Conservation (phyloP, 495 filamentous ascomycete genomes). For the Talaromyces wortmannii region DNA sequence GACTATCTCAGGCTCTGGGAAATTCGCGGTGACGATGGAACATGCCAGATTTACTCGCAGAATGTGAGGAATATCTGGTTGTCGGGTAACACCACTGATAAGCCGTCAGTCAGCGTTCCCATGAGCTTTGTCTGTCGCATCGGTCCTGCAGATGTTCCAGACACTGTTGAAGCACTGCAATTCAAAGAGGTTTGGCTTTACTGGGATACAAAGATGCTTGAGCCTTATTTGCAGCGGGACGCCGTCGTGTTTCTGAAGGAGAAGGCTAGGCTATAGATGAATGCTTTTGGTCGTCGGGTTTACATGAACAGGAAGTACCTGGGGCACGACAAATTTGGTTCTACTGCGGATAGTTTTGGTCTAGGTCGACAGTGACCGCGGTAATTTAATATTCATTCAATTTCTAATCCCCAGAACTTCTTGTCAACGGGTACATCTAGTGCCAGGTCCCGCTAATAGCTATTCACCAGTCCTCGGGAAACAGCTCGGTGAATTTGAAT, state of each 20-base stretch:
- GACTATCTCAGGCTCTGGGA: slow-evolving; percentile 2
- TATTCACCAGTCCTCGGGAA: no score
- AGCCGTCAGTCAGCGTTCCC: slow-evolving; percentile 5
- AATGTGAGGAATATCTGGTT: slow-evolving; percentile 7
- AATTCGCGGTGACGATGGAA: slow-evolving; percentile 2
- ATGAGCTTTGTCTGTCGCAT: slow-evolving; percentile 4
- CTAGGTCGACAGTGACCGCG: no score
- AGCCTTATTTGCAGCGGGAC: slow-evolving; percentile 2
- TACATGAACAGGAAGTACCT: no score
- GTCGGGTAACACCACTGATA: not conserved
- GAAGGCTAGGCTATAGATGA: not conserved
- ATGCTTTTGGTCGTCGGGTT: no score
- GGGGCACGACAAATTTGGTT: no score
- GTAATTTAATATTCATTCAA: no score
- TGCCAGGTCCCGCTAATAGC: no score
- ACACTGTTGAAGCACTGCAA: not conserved
- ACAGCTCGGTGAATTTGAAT: no score
- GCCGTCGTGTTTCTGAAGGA: slow-evolving; percentile 7
- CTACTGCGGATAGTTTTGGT: no score
- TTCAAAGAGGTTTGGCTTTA: slow-evolving; percentile 11
- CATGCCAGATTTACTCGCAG: not conserved
- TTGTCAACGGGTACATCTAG: no score
- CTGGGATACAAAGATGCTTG: slow-evolving; percentile 7
- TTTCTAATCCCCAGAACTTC: no score
- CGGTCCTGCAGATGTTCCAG: slow-evolving; percentile 2